phyloP scores from a whole-genome alignment of 352 stramenopile genomes.

The Globisporangium recalcitrans region DNA sequence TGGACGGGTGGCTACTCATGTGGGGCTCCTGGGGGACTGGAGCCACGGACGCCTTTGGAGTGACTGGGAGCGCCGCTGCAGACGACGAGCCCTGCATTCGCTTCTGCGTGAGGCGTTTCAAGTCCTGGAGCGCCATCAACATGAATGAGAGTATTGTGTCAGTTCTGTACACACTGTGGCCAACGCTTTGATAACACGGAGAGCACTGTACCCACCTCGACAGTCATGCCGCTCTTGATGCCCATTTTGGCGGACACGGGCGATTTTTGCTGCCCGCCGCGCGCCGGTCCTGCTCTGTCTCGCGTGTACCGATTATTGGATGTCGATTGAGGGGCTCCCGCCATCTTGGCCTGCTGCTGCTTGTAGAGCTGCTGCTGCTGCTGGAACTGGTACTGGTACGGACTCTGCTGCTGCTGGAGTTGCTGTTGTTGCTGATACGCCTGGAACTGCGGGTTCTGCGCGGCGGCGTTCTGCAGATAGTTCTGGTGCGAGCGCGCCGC shows the following conservation, averaged over 20 bases:
- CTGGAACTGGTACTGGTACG: slow-evolving; percentile 21
- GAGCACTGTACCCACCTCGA: slow-evolving; percentile 35
- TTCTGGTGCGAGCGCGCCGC: slow-evolving; percentile 37
- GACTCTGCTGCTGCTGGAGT: slow-evolving; percentile 25
- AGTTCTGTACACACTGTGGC: background rate
- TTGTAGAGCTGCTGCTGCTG: slow-evolving; percentile 31
- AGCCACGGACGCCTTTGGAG: slow-evolving; percentile 35
- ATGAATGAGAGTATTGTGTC: background rate
- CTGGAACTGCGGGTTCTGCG: slow-evolving; percentile 30
- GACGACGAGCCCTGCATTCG: slow-evolving; percentile 52
- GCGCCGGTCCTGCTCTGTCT: slow-evolving; percentile 8
- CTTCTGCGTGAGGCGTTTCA: slow-evolving; percentile 84
- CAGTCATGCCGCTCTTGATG: slow-evolving; percentile 88
- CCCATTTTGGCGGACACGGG: slow-evolving; percentile 63
- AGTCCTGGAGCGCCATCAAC: slow-evolving; percentile 26
- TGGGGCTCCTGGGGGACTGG: slow-evolving; percentile 15
- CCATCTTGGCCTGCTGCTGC: slow-evolving; percentile 21
- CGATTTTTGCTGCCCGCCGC: slow-evolving; percentile 26
- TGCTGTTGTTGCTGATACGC: slow-evolving; percentile 28
- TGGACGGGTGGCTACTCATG: slow-evolving; percentile 30
- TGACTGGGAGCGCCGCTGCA: slow-evolving; percentile 9
- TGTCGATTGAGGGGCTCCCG: background rate
- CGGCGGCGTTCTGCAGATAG: slow-evolving; percentile 24
- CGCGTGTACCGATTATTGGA: slow-evolving; percentile 15
- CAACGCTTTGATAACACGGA: background rate